Evolutionary conservation across 2,329 filamentous ascomycete genomes (phyloP).

Genomic region (Rhynchosporium graminicola): DNA sequence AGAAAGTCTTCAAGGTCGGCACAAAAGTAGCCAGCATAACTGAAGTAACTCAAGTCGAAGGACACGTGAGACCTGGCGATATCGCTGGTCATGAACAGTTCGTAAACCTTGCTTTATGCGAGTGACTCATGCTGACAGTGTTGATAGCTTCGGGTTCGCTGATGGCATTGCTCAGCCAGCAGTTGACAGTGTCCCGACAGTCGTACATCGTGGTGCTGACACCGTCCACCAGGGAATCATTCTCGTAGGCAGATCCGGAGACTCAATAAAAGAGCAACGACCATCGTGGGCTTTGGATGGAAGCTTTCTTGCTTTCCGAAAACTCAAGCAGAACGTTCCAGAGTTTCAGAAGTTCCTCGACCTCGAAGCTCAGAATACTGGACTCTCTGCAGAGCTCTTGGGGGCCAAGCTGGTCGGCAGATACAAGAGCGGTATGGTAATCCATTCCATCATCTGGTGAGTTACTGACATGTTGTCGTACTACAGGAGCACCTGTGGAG

Average conservation of each 20-base stretch:
- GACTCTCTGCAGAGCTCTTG: constrained; percentile 42
- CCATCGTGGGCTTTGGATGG: constrained; percentile 47
- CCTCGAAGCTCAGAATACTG: constrained; percentile 32
- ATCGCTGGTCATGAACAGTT: constrained; percentile 45
- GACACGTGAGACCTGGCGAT: constrained; percentile 41
- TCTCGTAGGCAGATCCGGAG: constrained; percentile 43
- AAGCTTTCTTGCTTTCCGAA: constrained; percentile 48
- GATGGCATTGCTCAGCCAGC: constrained; percentile 47
- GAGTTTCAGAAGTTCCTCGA: constrained; percentile 47
- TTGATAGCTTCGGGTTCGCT: constrained; percentile 45
- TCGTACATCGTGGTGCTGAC: constrained; percentile 36
- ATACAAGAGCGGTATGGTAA: constrained; percentile 42
- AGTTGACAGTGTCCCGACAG: constrained; percentile 40
- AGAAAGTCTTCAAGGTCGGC: constrained; percentile 36
- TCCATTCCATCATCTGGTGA: not conserved
- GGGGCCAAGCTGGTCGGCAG: constrained; percentile 47
- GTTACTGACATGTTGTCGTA: not conserved
- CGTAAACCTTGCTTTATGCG: constrained; percentile 17
- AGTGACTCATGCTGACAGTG: not conserved
- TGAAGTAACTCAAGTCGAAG: constrained; percentile 40
- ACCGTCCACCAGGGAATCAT: constrained; percentile 42
- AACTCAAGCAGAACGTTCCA: constrained; percentile 48
- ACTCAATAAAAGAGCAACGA: constrained; percentile 31
- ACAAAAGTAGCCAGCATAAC: constrained; percentile 33
- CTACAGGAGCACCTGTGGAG: constrained; percentile 41